Base-by-base conservation (phyloP, 2,329 filamentous ascomycete genomes). In the Elsinoe perseae region DNA sequence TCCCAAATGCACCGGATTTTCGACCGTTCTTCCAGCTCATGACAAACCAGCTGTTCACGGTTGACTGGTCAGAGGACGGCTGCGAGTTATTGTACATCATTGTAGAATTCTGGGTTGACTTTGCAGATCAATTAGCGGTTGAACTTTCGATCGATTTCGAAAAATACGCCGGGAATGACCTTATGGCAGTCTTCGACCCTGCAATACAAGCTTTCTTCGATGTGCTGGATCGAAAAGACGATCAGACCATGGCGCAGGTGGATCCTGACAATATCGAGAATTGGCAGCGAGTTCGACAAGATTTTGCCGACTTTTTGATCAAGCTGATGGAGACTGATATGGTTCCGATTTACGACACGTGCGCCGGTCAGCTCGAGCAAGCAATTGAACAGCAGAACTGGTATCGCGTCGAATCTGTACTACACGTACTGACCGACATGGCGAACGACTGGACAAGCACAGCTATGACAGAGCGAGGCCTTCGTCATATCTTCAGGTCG, bases 101-200 rank as follows among this genome's bases (percentile, higher is more conserved):
- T 1, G 77, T 92, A 12, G 87, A 93, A 64, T 92, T 93, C 66
- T 93, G 89, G 88, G 85, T 81, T 16, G 84, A 81, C 1, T 89
- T 85, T 66, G 81, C 87, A 4, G 87, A 90, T 69, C 65, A 66
- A 53, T 80, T 81, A 10, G 76, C 74, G 83, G 74, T 80, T 77
- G 58, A 86, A 83, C 65, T 75, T 8, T 28, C 30, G 8, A 71
- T 79, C 44, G 80, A 77, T 59, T 77, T 78, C 1, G 75, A 75
- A n/a, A 74, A 77, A 56, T 58, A 64, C 0, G 69, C 64, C 21
- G 70, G 71, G 3, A 66, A 70, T 5, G 89, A 85, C 84, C 76
- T 85, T 50, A 70, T 74, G 6, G 68, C 75, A 6, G 83, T 85
- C 1, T 76, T 82, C 50, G 70, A 74, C 6, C 77, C 84, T 56